These are phyloP conservation scores for Colletotrichum salicis DNA, from an alignment of 2,329 filamentous ascomycete species.

Conservation along the genomic window DNA sequence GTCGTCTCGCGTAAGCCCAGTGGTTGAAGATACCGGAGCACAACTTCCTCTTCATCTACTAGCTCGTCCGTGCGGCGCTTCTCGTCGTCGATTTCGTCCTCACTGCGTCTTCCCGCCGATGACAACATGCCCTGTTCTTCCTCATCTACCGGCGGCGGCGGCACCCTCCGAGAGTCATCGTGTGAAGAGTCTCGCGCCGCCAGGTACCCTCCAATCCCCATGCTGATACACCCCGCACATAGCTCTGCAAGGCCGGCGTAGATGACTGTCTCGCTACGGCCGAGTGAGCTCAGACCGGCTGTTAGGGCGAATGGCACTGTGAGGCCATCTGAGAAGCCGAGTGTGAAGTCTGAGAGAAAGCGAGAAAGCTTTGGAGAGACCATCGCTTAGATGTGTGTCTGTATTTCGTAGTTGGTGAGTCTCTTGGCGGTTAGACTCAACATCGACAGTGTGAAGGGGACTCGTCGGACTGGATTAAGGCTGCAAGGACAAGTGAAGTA, in stretches of 20 bases:
- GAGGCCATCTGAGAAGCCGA: slow-evolving; percentile 79
- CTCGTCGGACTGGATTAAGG: neutral
- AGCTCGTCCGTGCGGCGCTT: slow-evolving; percentile 12
- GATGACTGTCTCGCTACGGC: slow-evolving; percentile 70
- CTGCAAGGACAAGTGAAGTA: neutral
- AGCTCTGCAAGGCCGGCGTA: slow-evolving; percentile 77
- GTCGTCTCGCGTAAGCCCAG: slow-evolving; percentile 41
- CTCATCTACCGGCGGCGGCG: slow-evolving; percentile 32
- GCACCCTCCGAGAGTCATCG: slow-evolving; percentile 5
- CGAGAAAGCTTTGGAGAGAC: slow-evolving; percentile 44
- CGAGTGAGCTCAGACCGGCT: slow-evolving; percentile 72
- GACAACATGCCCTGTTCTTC: slow-evolving; percentile 42
- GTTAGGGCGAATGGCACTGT: slow-evolving; percentile 81
- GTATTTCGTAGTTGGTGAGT: neutral
- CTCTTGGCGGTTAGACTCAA: neutral
- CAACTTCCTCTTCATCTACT: slow-evolving; percentile 26
- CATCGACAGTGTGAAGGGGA: neutral
- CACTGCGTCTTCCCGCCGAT: neutral
- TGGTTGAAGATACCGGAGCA: slow-evolving; percentile 47
- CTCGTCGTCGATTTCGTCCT: slow-evolving; percentile 14
- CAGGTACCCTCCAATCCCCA: slow-evolving; percentile 78
- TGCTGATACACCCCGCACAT: slow-evolving; percentile 77
- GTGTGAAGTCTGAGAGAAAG: slow-evolving; percentile 73
- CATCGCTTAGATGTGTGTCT: neutral
- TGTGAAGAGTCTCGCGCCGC: slow-evolving; percentile 59